Percentiles rank a stretch among this genome's conserved stretches.
Conservation (phyloP, 192 early-diverging fungal genomes). For the Fimicolochytrium jonesii region DNA sequence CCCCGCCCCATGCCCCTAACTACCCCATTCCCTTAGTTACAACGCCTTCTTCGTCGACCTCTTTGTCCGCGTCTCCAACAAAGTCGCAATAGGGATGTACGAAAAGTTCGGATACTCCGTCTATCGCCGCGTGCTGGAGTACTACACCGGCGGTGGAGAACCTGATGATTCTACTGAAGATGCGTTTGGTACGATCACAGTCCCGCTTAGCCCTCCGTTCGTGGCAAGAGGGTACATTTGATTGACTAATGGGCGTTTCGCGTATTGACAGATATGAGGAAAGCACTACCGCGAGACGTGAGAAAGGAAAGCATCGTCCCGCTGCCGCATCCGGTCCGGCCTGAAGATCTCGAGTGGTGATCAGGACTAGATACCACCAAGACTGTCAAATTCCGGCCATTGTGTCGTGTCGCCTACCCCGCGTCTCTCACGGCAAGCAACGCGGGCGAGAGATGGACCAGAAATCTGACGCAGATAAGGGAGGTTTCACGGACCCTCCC, state of each 20-base stretch:
- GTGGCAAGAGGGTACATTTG: no score
- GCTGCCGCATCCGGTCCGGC: constrained; percentile 43
- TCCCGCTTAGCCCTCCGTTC: not conserved
- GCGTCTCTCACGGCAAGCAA: no score
- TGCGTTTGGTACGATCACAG: constrained; percentile 66
- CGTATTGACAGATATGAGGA: constrained; percentile 79
- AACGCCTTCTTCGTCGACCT: constrained; percentile 92
- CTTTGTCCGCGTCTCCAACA: constrained; percentile 91
- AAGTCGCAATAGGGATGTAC: constrained; percentile 90
- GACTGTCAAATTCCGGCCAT: no score
- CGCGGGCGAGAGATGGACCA: no score
- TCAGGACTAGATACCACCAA: no score
- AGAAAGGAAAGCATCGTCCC: constrained; percentile 59
- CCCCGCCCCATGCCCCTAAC: not conserved
- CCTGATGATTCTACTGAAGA: constrained; percentile 75
- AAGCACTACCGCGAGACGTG: constrained; percentile 81
- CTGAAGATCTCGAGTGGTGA: constrained; percentile 59
- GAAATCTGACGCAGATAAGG: no score
- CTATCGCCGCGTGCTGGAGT: constrained; percentile 80
- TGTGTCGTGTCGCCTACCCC: no score
- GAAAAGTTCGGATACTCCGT: constrained; percentile 86
- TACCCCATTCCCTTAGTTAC: constrained; percentile 47
- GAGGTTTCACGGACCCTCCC: no score
- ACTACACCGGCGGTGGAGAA: constrained; percentile 73
- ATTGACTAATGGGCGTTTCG: not conserved